Evolutionary conservation across 805 yeast species (phyloP), one percentile per base, ranked within the genome.

Genomic region (Yarrowia sp.): DNA sequence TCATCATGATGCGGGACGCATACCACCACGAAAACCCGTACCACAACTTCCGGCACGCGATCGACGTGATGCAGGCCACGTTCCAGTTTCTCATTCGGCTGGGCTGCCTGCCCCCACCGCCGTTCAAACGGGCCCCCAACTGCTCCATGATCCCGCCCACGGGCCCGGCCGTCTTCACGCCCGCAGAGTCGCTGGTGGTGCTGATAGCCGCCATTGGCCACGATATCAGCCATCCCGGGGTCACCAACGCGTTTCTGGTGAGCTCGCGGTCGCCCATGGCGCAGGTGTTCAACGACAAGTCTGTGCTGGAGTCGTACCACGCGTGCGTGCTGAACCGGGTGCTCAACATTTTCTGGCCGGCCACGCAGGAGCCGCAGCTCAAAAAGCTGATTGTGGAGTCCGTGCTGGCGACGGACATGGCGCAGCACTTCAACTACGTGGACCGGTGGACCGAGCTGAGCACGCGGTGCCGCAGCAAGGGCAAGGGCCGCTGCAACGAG

Each of bases 181-280:
- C 76, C 65, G 70, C 73, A 32, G 87, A 87, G 69, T 79, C 81
- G 2, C 76, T 89, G 52, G 83, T 88, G 1, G 76, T 91, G 28
- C 80, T 90, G 35, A 78, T 92, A 12, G 89, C 97, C 0, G 95
- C 97, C 1, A 77, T 92, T 46, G 98, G 98, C 62, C 99, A 95
- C 77, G 99, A 95, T 75, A 85, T 90, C 33, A 96, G 97, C 22
- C 99, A 95, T 75, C 98, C 98, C 0, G 99, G 98, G 1, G 85
- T 92, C n/a, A 91, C 96, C 14, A 90, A 91, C 74, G 83, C 84
- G 38, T 85, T 91, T 68, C 77, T 93, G 73, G 77, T 79, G 24
- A 79, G 82, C 66, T 73, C 84, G 69, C 73, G 80, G 9, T 82
- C 95, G 0, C 90, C 91, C 11, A 80, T 91, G 24, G 83, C 93